Conservation (phyloP, 371 early-diverging fungal species). For the Dichotomocladium elegans region DNA sequence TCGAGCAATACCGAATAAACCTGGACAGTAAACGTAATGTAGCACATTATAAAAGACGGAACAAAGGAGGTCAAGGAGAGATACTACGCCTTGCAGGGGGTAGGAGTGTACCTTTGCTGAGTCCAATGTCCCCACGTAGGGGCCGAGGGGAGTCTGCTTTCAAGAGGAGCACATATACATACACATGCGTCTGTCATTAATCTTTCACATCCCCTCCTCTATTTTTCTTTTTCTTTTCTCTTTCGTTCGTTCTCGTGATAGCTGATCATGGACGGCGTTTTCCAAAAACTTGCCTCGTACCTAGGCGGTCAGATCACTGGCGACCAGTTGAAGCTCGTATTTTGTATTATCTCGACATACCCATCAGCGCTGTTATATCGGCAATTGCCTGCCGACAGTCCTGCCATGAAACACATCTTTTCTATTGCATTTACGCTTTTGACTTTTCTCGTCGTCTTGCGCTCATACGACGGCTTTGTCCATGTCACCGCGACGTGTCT, state of each 20-base stretch:
- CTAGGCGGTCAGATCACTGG: slow-evolving; percentile 25
- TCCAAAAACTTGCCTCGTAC: slow-evolving; percentile 10
- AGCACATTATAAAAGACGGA: too few relatives aligned
- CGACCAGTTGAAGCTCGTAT: slow-evolving; percentile 55
- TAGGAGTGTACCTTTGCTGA: too few relatives aligned
- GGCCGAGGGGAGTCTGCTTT: too few relatives aligned
- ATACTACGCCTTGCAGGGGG: too few relatives aligned
- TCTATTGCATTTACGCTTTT: slow-evolving; percentile 62
- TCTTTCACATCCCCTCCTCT: background rate
- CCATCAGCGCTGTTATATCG: slow-evolving; percentile 53
- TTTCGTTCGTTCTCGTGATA: background rate
- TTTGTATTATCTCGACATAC: slow-evolving; percentile 54
- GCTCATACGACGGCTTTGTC: slow-evolving; percentile 54
- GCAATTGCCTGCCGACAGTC: slow-evolving; percentile 39
- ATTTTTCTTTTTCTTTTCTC: slow-evolving; percentile 1
- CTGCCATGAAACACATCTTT: slow-evolving; percentile 63
- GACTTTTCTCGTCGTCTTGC: slow-evolving; percentile 59
- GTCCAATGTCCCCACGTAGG: too few relatives aligned
- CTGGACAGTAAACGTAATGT: too few relatives aligned
- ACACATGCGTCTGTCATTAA: too few relatives aligned
- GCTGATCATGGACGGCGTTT: slow-evolving; percentile 19
- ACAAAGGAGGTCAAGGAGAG: too few relatives aligned
- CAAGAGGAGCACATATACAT: too few relatives aligned
- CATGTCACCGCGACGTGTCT: slow-evolving; percentile 60
- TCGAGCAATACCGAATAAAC: too few relatives aligned